phyloP scores from a whole-genome alignment of 768 basidiomycete genomes.

The Cystofilobasidium bisporidii region DNA sequence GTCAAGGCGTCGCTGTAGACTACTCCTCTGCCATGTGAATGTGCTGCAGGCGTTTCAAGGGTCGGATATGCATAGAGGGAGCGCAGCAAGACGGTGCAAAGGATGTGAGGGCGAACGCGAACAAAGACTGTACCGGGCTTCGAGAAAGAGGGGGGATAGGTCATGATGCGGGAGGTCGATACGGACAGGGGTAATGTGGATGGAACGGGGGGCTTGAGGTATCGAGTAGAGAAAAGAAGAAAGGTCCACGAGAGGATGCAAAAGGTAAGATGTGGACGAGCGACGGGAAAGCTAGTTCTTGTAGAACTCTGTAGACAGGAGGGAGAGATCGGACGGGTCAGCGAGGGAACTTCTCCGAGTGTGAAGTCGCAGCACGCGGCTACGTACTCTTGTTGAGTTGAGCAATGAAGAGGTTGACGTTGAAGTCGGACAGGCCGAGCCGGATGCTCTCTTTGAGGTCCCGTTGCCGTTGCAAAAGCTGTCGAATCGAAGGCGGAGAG shows the following conservation, averaged over 20 bases:
- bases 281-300: slow-evolving; percentile 13
- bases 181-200: no score
- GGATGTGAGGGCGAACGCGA: background rate
- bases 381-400: slow-evolving; percentile 28
- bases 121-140: background rate
- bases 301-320: slow-evolving; percentile 18
- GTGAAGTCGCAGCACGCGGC: no score
- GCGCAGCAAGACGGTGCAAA: background rate
- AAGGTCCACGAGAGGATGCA: no score
- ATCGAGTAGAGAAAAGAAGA: background rate
- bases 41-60: no score
- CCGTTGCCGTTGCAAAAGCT: slow-evolving; percentile 25
- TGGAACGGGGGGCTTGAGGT: background rate
- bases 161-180: no score
- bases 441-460: slow-evolving; percentile 25
- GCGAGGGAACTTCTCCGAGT: background rate
- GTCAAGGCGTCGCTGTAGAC: background rate
- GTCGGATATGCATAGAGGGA: no score
- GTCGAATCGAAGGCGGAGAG: no score
- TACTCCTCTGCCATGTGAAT: no score
- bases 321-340: background rate
- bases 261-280: background rate
- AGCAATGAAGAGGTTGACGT: slow-evolving; percentile 24
- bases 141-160: no score
- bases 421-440: slow-evolving; percentile 22